These are phyloP conservation scores for Delonix regia DNA, from an alignment of 306 rosid genomes.

Conservation along the genomic window DNA sequence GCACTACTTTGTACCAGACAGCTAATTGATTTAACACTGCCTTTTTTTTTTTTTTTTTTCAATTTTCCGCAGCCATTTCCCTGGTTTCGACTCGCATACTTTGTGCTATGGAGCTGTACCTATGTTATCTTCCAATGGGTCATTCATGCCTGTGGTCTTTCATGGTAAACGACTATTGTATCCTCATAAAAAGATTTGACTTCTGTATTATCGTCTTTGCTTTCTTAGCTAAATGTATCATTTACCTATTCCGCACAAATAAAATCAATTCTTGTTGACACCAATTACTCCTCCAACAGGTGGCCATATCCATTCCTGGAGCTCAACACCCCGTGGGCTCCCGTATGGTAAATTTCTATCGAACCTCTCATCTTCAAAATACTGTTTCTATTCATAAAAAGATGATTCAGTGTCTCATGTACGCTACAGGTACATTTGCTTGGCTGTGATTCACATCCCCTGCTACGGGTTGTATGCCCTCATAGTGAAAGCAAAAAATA, in stretches of 20 bases:
- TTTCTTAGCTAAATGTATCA: conserved; percentile 1
- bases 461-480: conserved; percentile 70
- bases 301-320: conserved; percentile 89
- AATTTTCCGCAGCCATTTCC: conserved; percentile 85
- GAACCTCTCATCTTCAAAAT: neutral
- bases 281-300: conserved; percentile 33
- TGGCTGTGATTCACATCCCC: conserved; percentile 76
- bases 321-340: conserved; percentile 73
- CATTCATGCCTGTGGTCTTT: conserved; percentile 55
- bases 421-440: conserved; percentile 61
- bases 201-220: neutral
- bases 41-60: too few species aligned
- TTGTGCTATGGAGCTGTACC: conserved; percentile 72
- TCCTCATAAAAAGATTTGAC: neutral
- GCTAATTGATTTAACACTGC: conserved; percentile 21
- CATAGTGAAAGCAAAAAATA: conserved; percentile 59
- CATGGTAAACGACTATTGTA: conserved; percentile 36
- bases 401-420: conserved; percentile 18
- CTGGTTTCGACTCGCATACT: conserved; percentile 73
- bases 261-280: neutral
- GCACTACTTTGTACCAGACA: neutral
- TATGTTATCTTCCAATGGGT: conserved; percentile 76
- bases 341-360: conserved; percentile 63
- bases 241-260: neutral
- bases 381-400: neutral